phyloP scores from a whole-genome alignment of 257 asterid genomes.

The Mitragyna speciosa region DNA sequence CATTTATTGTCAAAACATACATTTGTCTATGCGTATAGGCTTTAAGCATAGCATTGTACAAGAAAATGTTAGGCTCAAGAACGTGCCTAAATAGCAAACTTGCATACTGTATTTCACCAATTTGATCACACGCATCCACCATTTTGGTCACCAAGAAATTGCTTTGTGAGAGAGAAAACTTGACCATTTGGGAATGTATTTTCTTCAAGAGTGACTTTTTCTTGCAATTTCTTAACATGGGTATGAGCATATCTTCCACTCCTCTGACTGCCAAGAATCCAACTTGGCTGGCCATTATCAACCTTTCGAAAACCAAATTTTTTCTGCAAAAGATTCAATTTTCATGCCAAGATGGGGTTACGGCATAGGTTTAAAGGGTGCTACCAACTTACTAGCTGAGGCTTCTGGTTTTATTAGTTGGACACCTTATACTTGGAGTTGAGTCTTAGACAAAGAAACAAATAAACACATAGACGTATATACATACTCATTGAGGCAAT shows the following conservation, averaged over 20 bases:
- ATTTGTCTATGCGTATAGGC: conserved; percentile 44
- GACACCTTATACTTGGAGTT: too few species aligned
- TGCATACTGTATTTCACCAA: conserved; percentile 56
- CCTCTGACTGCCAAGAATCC: conserved; percentile 45
- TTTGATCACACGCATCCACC: conserved; percentile 66
- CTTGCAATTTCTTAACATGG: conserved; percentile 50
- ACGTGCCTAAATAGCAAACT: conserved; percentile 51
- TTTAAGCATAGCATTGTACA: conserved; percentile 61
- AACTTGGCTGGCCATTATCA: conserved; percentile 35
- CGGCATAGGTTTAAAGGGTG: neutral
- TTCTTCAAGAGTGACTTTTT: conserved; percentile 39
- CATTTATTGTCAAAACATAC: conserved; percentile 34
- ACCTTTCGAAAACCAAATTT: neutral
- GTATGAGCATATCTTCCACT: conserved; percentile 57
- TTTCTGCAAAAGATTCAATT: conserved; percentile 4
- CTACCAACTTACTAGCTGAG: neutral
- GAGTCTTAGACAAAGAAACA: too few species aligned
- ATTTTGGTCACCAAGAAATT: conserved; percentile 74
- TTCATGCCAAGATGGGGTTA: neutral
- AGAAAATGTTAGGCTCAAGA: conserved; percentile 49
- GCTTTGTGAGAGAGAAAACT: conserved; percentile 57
- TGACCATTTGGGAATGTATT: conserved; percentile 69
- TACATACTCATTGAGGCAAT: neutral
- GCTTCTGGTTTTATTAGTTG: neutral
- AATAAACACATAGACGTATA: neutral